Evolutionary conservation across 2,329 filamentous ascomycete species (phyloP).

Genomic region (Trichoderma sp.): DNA sequence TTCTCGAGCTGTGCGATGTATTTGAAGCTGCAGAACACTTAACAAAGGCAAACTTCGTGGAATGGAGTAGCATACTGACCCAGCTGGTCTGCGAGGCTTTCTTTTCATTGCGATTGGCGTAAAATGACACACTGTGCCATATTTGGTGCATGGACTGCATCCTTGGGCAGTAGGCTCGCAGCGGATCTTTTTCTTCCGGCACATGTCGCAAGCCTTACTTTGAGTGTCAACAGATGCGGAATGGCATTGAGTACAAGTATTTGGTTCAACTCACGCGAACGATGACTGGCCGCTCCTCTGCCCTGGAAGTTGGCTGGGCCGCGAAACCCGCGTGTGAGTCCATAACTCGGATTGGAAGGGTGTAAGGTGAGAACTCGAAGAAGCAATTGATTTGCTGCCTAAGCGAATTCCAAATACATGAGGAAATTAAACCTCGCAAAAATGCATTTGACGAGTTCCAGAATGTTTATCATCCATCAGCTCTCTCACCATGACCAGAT

Average conservation of each 20-base stretch:
- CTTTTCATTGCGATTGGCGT: conserved; percentile 7
- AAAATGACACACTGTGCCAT: conserved; percentile 7
- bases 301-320: background rate
- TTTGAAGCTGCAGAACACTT: background rate
- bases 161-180: background rate
- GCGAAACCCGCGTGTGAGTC: background rate
- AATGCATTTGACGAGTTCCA: background rate
- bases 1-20: conserved; percentile 9
- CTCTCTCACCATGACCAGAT: background rate
- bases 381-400: background rate
- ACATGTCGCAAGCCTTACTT: conserved; percentile 3
- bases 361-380: background rate
- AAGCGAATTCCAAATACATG: background rate
- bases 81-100: conserved; percentile 10
- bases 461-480: background rate
- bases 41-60: background rate
- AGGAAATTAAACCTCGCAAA: background rate
- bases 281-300: conserved; percentile 2
- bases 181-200: conserved; percentile 5
- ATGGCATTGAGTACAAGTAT: background rate
- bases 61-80: background rate
- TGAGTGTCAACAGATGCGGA: background rate
- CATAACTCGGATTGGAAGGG: background rate
- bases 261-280: background rate
- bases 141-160: conserved; percentile 5